Evolutionary conservation across 805 yeast species (phyloP).

Genomic region (Zygotorulaspora florentina): DNA sequence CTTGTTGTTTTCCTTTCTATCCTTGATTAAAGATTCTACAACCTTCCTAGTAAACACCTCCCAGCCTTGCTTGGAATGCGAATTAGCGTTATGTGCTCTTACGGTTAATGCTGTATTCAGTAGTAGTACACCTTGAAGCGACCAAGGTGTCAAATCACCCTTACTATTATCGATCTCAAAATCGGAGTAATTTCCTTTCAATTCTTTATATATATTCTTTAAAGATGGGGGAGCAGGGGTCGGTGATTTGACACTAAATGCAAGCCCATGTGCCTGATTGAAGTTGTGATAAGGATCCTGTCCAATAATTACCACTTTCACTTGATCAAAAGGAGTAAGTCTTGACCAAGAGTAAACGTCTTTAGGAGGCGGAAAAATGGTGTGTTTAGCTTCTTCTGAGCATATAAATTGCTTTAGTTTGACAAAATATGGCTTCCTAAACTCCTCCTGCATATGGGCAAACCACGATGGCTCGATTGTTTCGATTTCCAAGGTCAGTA

Average conservation of each 20-base stretch:
- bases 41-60: conserved; percentile 79
- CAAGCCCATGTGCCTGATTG: conserved; percentile 95
- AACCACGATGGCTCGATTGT: conserved; percentile 81
- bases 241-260: conserved; percentile 85
- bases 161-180: conserved; percentile 50
- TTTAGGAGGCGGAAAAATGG: conserved; percentile 71
- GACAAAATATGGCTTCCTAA: conserved; percentile 82
- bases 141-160: conserved; percentile 75
- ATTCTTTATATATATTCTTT: conserved; percentile 77
- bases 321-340: conserved; percentile 67
- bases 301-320: conserved; percentile 79
- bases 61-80: conserved; percentile 92
- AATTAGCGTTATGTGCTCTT: conserved; percentile 86
- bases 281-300: conserved; percentile 95
- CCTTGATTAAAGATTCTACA: conserved; percentile 48
- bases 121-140: conserved; percentile 79
- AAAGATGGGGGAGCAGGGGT: conserved; percentile 86
- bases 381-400: conserved; percentile 42
- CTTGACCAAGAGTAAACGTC: conserved; percentile 91
- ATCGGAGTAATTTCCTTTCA: conserved; percentile 67
- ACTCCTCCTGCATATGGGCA: conserved; percentile 57
- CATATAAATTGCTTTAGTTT: conserved; percentile 60
- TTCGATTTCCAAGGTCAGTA: conserved; percentile 62
- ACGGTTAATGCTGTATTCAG: conserved; percentile 89
- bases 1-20: conserved; percentile 41